These are phyloP conservation scores for Escallonia rubra DNA, from an alignment of 129 eudicot genomes.

Conservation along the genomic window DNA sequence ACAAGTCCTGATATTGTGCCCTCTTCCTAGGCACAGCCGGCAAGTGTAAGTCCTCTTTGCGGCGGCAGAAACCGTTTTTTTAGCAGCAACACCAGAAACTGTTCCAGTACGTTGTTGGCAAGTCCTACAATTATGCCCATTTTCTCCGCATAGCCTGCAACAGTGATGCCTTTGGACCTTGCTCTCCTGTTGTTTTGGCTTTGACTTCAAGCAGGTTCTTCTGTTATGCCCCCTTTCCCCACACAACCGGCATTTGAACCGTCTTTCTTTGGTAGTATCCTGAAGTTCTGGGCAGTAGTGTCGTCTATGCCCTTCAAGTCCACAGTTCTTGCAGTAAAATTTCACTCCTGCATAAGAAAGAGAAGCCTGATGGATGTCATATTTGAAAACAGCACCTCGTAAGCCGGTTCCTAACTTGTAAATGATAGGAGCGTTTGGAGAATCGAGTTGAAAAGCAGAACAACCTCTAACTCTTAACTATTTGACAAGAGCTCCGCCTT, in stretches of 20 bases:
- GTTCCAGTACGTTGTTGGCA: conserved; percentile 31
- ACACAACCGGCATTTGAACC: conserved; percentile 62
- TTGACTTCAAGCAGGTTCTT: conserved; percentile 62
- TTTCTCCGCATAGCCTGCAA: conserved; percentile 57
- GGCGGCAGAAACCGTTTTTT: conserved; percentile 6
- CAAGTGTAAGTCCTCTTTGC: conserved; percentile 31
- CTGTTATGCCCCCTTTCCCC: conserved; percentile 77
- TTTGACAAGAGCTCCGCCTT: too few relatives aligned
- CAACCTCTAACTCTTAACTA: too few relatives aligned
- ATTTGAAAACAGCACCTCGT: background rate
- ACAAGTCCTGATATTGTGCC: conserved; percentile 51
- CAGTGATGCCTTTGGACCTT: conserved; percentile 28
- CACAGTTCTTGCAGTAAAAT: conserved; percentile 75
- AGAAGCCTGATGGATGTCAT: background rate
- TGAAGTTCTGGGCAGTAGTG: conserved; percentile 73
- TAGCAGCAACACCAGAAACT: background rate
- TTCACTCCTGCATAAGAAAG: conserved; percentile 47
- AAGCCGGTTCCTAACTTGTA: background rate
- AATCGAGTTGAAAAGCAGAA: too few relatives aligned
- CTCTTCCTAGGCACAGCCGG: conserved; percentile 30
- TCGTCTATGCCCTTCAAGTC: conserved; percentile 76
- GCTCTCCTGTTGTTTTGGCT: conserved; percentile 5
- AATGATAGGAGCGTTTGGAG: background rate
- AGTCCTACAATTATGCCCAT: conserved; percentile 75
- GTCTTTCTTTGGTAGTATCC: conserved; percentile 30